phyloP scores from a whole-genome alignment of 495 filamentous ascomycete species.

The Amphirosellinia nigrospora region DNA sequence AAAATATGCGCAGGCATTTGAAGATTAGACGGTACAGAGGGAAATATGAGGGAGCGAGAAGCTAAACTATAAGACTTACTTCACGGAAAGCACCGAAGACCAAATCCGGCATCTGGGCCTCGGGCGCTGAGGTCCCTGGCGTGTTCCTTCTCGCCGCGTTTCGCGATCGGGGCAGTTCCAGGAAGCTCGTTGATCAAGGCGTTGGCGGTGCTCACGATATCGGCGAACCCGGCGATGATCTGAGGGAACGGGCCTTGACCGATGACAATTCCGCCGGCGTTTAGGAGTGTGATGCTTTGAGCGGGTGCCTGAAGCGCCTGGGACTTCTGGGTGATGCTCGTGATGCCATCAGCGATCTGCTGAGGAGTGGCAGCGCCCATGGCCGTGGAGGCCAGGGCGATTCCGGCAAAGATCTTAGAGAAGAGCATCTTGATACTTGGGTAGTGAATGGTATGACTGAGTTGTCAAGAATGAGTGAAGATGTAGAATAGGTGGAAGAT shows the following conservation, averaged over 20 bases:
- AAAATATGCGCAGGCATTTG: not conserved
- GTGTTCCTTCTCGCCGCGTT: conserved; percentile 1
- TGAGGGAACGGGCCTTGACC: conserved; percentile 39
- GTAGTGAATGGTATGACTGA: conserved; percentile 10
- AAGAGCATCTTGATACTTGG: conserved; percentile 21
- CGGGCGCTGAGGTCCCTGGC: conserved; percentile 15
- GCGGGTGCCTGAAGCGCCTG: conserved; percentile 35
- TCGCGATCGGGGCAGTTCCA: conserved; percentile 4
- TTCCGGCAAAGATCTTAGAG: conserved; percentile 22
- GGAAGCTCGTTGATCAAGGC: conserved; percentile 2
- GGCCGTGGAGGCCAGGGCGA: conserved; percentile 24
- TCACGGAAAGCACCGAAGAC: conserved; percentile 33
- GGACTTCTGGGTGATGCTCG: conserved; percentile 31
- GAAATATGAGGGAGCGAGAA: not conserved
- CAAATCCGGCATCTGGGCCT: conserved; percentile 21
- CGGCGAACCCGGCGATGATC: conserved; percentile 31
- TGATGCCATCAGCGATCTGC: conserved; percentile 35
- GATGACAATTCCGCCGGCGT: conserved; percentile 34
- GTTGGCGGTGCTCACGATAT: conserved; percentile 30
- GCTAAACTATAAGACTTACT: conserved; percentile 13
- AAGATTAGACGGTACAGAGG: not conserved
- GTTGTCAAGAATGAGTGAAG: not conserved
- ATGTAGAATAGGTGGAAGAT: not conserved
- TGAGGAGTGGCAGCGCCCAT: conserved; percentile 27
- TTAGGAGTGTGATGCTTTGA: conserved; percentile 37